Conservation (phyloP, 345 rosid genomes). For the Citrus reticulata region DNA sequence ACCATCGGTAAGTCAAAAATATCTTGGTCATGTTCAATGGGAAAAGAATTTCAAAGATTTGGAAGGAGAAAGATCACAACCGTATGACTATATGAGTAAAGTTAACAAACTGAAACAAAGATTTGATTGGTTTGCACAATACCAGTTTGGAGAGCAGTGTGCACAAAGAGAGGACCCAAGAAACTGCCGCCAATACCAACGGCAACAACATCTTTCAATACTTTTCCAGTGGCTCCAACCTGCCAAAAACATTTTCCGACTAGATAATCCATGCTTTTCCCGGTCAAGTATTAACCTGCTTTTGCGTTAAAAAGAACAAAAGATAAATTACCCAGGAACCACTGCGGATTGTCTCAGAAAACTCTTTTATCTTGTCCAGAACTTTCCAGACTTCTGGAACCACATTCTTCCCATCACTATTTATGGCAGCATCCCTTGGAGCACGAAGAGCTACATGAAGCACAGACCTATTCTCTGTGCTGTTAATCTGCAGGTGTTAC, state of each 20-base stretch:
- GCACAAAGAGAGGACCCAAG: conserved; percentile 93
- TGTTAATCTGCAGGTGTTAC: conserved; percentile 62
- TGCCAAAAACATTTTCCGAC: conserved; percentile 32
- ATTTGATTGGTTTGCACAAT: conserved; percentile 1
- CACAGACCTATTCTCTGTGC: conserved; percentile 91
- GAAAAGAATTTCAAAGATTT: conserved; percentile 16
- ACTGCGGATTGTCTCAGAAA: conserved; percentile 82
- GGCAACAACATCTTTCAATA: conserved; percentile 77
- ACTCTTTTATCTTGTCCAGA: conserved; percentile 77
- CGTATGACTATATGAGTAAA: neutral
- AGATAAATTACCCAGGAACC: conserved; percentile 77
- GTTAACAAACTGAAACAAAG: neutral
- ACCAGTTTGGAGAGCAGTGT: conserved; percentile 96
- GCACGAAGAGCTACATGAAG: conserved; percentile 97
- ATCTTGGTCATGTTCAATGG: neutral
- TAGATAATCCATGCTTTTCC: conserved; percentile 10
- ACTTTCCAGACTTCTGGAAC: conserved; percentile 93
- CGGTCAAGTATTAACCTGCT: neutral
- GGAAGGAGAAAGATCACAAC: conserved; percentile 2
- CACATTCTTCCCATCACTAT: conserved; percentile 81
- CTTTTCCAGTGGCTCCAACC: conserved; percentile 96
- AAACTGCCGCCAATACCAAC: conserved; percentile 98
- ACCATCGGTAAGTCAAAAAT: conserved; percentile 16
- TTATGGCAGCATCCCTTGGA: conserved; percentile 66
- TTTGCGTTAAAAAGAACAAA: neutral